Conservation (phyloP, 306 rosid species). For the Inga leiocalycina region DNA sequence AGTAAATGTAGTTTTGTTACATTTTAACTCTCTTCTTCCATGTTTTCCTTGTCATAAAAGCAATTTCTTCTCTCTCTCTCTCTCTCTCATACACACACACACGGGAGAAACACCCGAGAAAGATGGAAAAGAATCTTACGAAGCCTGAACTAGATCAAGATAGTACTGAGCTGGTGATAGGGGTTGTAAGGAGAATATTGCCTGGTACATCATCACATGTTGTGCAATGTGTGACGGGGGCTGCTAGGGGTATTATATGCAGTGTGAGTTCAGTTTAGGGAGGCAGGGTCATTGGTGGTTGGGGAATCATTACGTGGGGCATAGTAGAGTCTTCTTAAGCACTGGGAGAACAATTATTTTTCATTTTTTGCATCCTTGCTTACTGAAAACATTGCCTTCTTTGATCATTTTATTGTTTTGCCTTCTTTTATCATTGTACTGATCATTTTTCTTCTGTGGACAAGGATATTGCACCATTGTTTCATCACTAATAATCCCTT, state of each 20-base stretch:
- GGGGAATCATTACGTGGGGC: neutral
- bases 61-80: neutral
- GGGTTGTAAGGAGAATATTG: neutral
- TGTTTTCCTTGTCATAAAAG: neutral
- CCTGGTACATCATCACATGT: neutral
- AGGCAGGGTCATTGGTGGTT: neutral
- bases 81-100: no score
- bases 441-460: neutral
- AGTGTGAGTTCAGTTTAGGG: neutral
- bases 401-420: neutral
- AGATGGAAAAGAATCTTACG: neutral
- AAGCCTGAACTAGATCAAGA: neutral
- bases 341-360: neutral
- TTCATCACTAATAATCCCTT: neutral
- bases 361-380: neutral
- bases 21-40: neutral
- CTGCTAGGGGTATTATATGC: neutral
- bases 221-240: neutral
- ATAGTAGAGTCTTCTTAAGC: neutral
- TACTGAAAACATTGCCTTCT: neutral
- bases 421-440: neutral
- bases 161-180: neutral
- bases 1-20: slow-evolving; percentile 1
- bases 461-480: neutral
- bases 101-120: neutral